Evolutionary conservation across 225 moss, liverwort and hornwort genomes (phyloP).

Genomic region (Antitrichia curtipendula): DNA sequence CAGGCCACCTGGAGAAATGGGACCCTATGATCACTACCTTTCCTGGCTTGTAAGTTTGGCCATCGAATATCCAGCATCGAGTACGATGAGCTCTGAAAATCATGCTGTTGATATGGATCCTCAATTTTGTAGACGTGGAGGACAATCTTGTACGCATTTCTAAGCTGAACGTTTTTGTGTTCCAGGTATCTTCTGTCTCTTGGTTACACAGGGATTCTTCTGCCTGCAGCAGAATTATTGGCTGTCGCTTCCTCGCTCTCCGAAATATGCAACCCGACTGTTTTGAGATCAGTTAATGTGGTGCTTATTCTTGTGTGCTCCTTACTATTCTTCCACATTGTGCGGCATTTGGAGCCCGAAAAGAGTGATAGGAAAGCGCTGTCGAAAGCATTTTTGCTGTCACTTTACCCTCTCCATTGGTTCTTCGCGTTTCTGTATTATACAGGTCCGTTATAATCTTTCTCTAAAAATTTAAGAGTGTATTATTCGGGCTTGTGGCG

Average conservation of each 20-base stretch:
- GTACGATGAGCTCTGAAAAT: not conserved
- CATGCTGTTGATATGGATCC: not conserved
- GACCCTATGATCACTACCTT: conserved; percentile 61
- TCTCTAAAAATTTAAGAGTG: not conserved
- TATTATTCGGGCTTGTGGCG: not conserved
- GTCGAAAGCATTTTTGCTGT: conserved; percentile 57
- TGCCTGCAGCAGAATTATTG: conserved; percentile 19
- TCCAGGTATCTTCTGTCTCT: conserved; percentile 65
- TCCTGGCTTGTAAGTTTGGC: conserved; percentile 39
- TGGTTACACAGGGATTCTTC: conserved; percentile 28
- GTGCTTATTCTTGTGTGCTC: conserved; percentile 38
- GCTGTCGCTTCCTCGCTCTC: conserved; percentile 17
- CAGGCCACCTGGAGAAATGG: conserved; percentile 29
- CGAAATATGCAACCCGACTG: conserved; percentile 43
- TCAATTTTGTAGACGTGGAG: not conserved
- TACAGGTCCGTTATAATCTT: conserved; percentile 36
- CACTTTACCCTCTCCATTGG: conserved; percentile 92
- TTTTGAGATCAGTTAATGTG: conserved; percentile 67
- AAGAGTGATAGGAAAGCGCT: conserved; percentile 21
- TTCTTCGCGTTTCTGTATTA: conserved; percentile 85
- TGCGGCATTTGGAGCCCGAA: conserved; percentile 53
- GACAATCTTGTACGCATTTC: not conserved
- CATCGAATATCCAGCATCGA: not conserved
- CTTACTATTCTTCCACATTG: conserved; percentile 44
- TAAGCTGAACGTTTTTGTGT: not conserved